Evolutionary conservation across 192 early-diverging fungal genomes (phyloP), one percentile per base, ranked within the genome.

Genomic region (Chytriomyces sp.): DNA sequence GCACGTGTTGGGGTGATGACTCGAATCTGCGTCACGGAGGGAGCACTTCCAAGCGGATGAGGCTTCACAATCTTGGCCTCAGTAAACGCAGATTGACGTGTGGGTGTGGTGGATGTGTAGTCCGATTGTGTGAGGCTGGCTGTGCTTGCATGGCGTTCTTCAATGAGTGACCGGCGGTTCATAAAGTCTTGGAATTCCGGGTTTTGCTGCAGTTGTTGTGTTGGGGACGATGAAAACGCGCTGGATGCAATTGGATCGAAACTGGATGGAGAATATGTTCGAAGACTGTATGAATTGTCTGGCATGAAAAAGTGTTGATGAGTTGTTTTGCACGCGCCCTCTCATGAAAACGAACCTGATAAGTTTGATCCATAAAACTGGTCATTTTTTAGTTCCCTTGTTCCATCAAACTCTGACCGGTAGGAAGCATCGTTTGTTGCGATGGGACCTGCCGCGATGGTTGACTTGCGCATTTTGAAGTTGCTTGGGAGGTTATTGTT

Each of bases 391-490:
- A 35, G 35, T 35, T 35, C 35, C 35, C 35, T 35, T 35, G 35
- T 35, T 35, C 35, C 35, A 35, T 35, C 35, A 35, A 35, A 35
- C 2, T 35, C 35, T 35, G 35, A 35, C 35, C 35, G 35, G 35
- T 35, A 20, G 20, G 64, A 23, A 18, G 10, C 35, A 45, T 65
- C 71, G 48, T 80, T 79, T 8, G 86, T 85, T 7, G 82, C 69
- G n/a, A 81, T 81, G 7, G 84, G 83, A 5, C 86, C 86, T 10
- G 72, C 60, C 7, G 83, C 74, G 61, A 87, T 73, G 9, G 86
- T 87, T 23, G 80, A 79, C 61, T 81, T 67, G 9, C 82, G 57
- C 35, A 87, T 69, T 66, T 79, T 82, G 74, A 87, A 87, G 66
- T 87, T 47, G 79, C 71, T 43, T 77, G 86, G 50, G 83, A 72